Base-by-base conservation (phyloP, 1,284 basidiomycete species). In the Pseudozyma pruni region DNA sequence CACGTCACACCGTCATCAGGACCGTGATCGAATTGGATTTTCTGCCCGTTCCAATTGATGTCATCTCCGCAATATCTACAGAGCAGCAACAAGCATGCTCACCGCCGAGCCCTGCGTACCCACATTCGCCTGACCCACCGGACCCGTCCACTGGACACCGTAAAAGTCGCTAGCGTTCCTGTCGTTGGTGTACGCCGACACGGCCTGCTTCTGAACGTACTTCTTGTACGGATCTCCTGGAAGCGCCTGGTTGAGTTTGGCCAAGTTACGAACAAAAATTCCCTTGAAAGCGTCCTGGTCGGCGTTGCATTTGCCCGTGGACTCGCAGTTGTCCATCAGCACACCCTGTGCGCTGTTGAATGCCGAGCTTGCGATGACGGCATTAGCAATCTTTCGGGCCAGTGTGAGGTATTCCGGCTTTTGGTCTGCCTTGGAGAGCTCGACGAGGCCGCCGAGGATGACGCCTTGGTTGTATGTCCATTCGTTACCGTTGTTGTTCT, bases 241-340 rank as follows among this genome's bases (percentile, higher is more conserved):
- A 4, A 51, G n/a, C 4, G 34, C 25, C 16, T 23, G 22, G 33
- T 51, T 42, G 20, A 58, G 23, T 43, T 58, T 58, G 31, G 22
- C 48, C 29, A 58, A 17, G 14, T 51, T 58, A 4, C 56, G 35
- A 9, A 41, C 22, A 25, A 58, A 51, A 38, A 58, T 46, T 13
- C 56, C 48, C 27, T 59, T 52, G 49, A 59, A 59, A 8, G 56
- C 56, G 33, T 59, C 56, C 25, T 47, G 25, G 37, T 58, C 56
- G 4, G 43, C 51, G 19, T 46, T 58, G 42, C 55, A 50, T 27
- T 6, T 57, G 7, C 20, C 35, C 2, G 35, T 19, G 7, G 47
- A 22, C 27, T 57, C 55, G 31, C 55, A 50, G 29, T 34, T 31
- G 13, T 57, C 47, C 11, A 44, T 20, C 17, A 57, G 20, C 0